Base-by-base conservation (phyloP, 257 asterid genomes). In the Salvia splendens region DNA sequence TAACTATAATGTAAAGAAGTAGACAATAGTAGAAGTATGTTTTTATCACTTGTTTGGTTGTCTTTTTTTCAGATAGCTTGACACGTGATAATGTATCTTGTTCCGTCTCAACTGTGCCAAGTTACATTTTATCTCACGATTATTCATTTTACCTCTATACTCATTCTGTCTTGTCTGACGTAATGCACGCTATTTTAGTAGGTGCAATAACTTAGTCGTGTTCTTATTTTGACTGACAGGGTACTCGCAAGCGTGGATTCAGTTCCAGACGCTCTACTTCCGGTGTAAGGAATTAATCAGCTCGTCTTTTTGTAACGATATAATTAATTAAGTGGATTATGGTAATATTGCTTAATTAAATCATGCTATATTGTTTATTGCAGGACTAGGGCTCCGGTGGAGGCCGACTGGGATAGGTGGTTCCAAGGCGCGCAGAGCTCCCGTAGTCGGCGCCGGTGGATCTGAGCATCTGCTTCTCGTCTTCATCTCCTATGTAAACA, bases 321-420 rank as follows among this genome's bases (percentile, higher is more conserved):
- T 4, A 12, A 16, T 50, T 16, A 7, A 50, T 16, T 8, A 0
- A 17, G 12, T 8, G 28, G 60, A 20, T 42, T 40, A 33, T 40
- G 48, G 28, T 33, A 52, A 32, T 38, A 9, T 49, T 50, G 32
- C 6, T 32, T 40, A 56, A 15, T 49, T 8, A 49, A 6, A 7
- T 3, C 1, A 38, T 48, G 3, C 6, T 14, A 17, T 14, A 48
- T 48, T 10, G 17, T 38, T 24, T 58, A 65, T 36, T 69, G 78
- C 84, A 90, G 97, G 85, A 88, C 89, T 1, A 82, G 77, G 79
- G 95, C 88, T 5, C 96, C 95, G 20, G 60, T 75, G 12, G 90
- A 86, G 52, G 80, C 65, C 5, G 85, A 83, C 12, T 91, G 97
- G 97, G 97, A 88, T 14, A 81, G 89, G 75, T 91, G 97, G 97